Evolutionary conservation across 2,329 filamentous ascomycete species (phyloP), one percentile per base, ranked within the genome.

Genomic region (Pseudocercospora pini-densiflorae): DNA sequence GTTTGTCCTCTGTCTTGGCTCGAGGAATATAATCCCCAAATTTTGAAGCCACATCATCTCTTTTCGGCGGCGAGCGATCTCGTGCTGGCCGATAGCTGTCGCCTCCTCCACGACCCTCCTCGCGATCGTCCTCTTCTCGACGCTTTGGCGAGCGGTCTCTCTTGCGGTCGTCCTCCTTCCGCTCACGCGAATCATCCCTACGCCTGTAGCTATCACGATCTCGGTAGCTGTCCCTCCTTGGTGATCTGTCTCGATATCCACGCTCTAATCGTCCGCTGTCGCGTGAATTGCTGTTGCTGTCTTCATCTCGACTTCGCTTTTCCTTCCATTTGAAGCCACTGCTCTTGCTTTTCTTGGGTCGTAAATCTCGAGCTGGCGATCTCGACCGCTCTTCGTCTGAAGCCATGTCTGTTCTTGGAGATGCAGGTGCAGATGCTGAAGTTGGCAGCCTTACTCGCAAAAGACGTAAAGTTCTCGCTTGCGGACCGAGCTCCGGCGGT

Each of bases 321-420:
- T 77, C 75, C 67, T 79, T 79, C 75, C 76, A 79, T 67, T 77
- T 77, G 71, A 79, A 78, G 43, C 77, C 77, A 62, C 65, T 69
- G 23, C 71, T 72, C 55, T 75, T 77, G 29, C 72, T 68, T 54
- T 77, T 78, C 62, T 77, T 77, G 9, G 70, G 62, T 40, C 64
- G 66, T 1, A 67, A 45, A 5, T 73, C 70, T 43, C 73, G 74
- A 12, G 67, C 64, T 7, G 76, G 76, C 33, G 77, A 78, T 21
- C 73, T 74, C 21, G 75, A 77, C 59, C 77, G 69, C 5, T 70
- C 65, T 43, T 61, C 54, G 59, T 69, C 67, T 23, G 70, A 68
- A 29, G 68, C 55, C 70, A 71, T 43, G 4, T 6, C 5, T 6
- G 14, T 43, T 43, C 0, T 8, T 19, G 40, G 6, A 43, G 6